These are phyloP conservation scores for Russula ochroleuca DNA, from an alignment of 768 basidiomycete species.

Conservation along the genomic window DNA sequence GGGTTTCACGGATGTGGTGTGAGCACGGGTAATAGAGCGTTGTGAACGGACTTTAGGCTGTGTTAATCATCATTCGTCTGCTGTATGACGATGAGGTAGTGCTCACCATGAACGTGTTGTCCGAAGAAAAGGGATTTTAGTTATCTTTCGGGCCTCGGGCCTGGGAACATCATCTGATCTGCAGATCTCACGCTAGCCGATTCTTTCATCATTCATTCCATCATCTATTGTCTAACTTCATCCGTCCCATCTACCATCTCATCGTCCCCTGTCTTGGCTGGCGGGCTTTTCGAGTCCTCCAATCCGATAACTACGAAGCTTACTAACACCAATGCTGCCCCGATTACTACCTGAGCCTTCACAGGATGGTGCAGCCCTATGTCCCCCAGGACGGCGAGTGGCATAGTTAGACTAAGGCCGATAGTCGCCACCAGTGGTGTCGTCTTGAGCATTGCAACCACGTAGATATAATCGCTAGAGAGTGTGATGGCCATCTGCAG, in stretches of 20 bases:
- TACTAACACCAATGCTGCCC: conserved; percentile 69
- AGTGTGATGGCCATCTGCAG: conserved; percentile 77
- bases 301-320: conserved; percentile 75
- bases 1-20: conserved; percentile 44
- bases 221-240: not conserved
- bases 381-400: conserved; percentile 84
- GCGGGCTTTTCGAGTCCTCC: conserved; percentile 39
- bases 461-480: conserved; percentile 80
- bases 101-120: conserved; percentile 17
- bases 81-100: not conserved
- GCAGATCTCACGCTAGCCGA: not conserved
- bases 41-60: conserved; percentile 39
- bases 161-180: not conserved
- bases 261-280: conserved; percentile 12
- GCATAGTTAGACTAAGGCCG: conserved; percentile 91
- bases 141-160: not conserved
- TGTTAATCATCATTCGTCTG: not conserved
- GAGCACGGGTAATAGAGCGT: conserved; percentile 46
- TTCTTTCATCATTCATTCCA: not conserved
- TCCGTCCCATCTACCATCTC: not conserved
- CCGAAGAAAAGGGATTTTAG: conserved; percentile 9
- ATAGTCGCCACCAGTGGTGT: conserved; percentile 91
- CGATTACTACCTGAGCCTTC: conserved; percentile 57
- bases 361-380: conserved; percentile 56
- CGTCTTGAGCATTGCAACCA: conserved; percentile 93